Evolutionary conservation across 805 yeast species (phyloP), one percentile per base, ranked within the genome.

Genomic region (Brettanomyces custersianus): DNA sequence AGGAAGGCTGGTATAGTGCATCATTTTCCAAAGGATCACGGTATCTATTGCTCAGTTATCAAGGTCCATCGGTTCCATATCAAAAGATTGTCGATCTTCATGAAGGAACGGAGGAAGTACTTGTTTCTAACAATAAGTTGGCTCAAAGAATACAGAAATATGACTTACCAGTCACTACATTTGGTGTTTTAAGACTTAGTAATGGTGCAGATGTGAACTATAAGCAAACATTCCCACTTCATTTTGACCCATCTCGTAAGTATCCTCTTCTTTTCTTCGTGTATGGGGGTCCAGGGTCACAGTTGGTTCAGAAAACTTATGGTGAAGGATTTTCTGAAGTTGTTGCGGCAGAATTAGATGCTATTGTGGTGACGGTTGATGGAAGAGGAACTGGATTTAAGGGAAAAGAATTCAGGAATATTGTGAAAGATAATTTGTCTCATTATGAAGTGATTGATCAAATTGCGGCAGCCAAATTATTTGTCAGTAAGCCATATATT

Each of bases 201-300:
- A 36, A 43, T 11, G 69, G 60, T 2, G 59, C 72, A 20, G 44
- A 55, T 4, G 39, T 52, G 10, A 84, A 88, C 57, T 72, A 74
- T 20, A 68, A 75, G 40, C 96, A 88, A 55, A 80, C 85, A 4
- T 62, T 78, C 30, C 97, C 97, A 1, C 69, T 78, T 29, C 62
- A 68, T 44, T 92, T 92, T 53, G 70, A 83, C 48, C 48, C 55
- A 4, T 48, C 59, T 7, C 63, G 67, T 48, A 67, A 78, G 54
- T 87, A 90, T 54, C 97, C 97, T 0, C 77, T 92, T 0, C 65
- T 92, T 40, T 90, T 92, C 54, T 87, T 70, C 53, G 87, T 87
- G 4, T 92, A 92, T 52, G 96, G 96, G 17, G 98, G 98, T 0
- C 98, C 98, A 7, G 92, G 87, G 24, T 82, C 95, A 5, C 97